Conservation (phyloP, 306 rosid species). For the Quillaja saponaria region DNA sequence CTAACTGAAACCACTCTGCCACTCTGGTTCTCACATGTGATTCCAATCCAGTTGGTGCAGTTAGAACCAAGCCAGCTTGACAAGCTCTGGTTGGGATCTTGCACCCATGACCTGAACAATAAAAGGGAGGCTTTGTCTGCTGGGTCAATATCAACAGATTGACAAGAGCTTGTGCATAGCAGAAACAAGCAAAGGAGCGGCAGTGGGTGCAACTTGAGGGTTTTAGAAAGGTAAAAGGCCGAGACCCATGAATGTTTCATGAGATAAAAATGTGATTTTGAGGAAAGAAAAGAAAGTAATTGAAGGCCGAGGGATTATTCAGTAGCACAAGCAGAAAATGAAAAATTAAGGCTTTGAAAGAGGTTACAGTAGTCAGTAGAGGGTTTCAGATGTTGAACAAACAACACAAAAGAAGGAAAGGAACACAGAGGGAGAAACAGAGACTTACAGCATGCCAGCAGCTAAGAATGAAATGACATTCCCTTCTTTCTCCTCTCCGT, state of each 20-base stretch:
- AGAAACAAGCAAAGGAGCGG: constrained; percentile 43
- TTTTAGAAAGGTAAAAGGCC: constrained; percentile 14
- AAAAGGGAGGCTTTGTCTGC: constrained; percentile 67
- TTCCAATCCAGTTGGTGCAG: constrained; percentile 77
- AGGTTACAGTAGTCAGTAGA: not conserved
- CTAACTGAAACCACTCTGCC: constrained; percentile 71
- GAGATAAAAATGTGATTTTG: constrained; percentile 27
- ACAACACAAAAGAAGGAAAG: constrained; percentile 1
- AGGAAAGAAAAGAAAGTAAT: not conserved
- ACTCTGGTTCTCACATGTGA: constrained; percentile 66
- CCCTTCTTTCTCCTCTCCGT: no score
- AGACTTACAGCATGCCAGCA: no score
- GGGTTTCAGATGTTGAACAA: not conserved
- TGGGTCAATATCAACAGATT: constrained; percentile 58
- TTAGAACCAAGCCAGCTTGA: constrained; percentile 78
- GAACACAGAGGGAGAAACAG: not conserved
- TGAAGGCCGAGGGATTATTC: constrained; percentile 15
- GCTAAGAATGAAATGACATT: constrained; percentile 2
- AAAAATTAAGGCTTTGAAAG: constrained; percentile 24
- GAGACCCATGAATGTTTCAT: constrained; percentile 43
- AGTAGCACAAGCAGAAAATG: constrained; percentile 31
- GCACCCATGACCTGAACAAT: constrained; percentile 48
- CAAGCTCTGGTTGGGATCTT: constrained; percentile 64
- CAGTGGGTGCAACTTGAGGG: constrained; percentile 34
- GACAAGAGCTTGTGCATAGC: constrained; percentile 37